These are phyloP conservation scores for Fraxinus sp. DNA, from an alignment of 305 asterid genomes.

Conservation along the genomic window DNA sequence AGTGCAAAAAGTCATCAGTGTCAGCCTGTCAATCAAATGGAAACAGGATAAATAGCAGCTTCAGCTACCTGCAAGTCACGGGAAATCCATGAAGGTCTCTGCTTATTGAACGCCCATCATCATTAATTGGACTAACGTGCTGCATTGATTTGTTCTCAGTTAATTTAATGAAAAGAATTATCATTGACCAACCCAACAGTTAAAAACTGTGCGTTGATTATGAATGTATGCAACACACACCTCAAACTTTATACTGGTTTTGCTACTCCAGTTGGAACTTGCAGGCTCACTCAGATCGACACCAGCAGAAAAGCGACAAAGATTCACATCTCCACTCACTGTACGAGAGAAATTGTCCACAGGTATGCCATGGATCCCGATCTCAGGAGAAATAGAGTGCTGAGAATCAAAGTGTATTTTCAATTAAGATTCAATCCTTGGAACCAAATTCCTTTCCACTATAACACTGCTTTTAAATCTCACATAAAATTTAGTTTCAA, in stretches of 20 bases:
- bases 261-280: constrained; percentile 92
- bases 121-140: constrained; percentile 79
- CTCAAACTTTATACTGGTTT: constrained; percentile 89
- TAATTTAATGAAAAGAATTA: constrained; percentile 9
- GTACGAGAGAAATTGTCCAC: constrained; percentile 81
- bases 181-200: constrained; percentile 10
- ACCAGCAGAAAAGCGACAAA: constrained; percentile 80
- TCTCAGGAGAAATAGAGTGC: constrained; percentile 89
- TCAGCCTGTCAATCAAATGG: constrained; percentile 18
- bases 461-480: not conserved
- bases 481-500: not conserved
- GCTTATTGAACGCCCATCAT: constrained; percentile 75
- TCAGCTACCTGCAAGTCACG: constrained; percentile 80
- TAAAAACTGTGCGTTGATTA: constrained; percentile 13
- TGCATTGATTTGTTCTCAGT: constrained; percentile 38
- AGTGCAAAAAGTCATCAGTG: constrained; percentile 19
- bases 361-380: constrained; percentile 84
- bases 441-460: constrained; percentile 6
- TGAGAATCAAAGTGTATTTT: constrained; percentile 43
- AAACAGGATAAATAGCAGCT: constrained; percentile 23
- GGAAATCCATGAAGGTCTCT: constrained; percentile 90
- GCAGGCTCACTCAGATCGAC: constrained; percentile 90
- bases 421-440: constrained; percentile 21
- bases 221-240: constrained; percentile 35
- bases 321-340: constrained; percentile 84